A percentile compares a stretch with the other conserved stretches of the same genome.
Evolutionary conservation across 192 early-diverging fungal species (phyloP).

Genomic region (Backusella macrospora): DNA sequence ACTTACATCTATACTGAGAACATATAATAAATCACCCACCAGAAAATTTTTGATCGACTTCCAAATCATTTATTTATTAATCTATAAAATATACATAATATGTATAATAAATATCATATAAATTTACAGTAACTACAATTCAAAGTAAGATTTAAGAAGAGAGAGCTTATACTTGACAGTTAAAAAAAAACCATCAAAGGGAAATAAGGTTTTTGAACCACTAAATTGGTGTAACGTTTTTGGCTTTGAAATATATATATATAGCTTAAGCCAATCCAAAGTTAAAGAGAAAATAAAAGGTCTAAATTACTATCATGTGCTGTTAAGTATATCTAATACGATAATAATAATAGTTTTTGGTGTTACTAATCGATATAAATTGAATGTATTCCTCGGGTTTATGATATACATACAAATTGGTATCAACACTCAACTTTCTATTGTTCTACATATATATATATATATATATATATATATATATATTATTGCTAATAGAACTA

Average conservation of each 20-base stretch:
- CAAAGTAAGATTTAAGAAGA: neutral
- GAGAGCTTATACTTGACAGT: neutral
- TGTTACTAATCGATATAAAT: too few species aligned
- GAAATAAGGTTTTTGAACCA: neutral
- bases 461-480: neutral
- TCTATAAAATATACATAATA: too few species aligned
- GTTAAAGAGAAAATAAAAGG: neutral
- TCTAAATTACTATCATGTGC: neutral
- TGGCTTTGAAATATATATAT: neutral
- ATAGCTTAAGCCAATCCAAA: slow-evolving; percentile 7
- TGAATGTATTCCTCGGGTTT: too few species aligned
- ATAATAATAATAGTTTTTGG: too few species aligned
- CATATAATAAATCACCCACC: too few species aligned
- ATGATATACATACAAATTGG: too few species aligned
- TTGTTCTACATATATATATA: neutral
- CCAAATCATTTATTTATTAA: too few species aligned
- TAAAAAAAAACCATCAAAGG: neutral
- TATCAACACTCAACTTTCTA: too few species aligned
- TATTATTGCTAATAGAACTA: too few species aligned
- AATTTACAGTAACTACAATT: neutral
- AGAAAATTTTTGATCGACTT: too few species aligned
- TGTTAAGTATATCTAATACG: neutral
- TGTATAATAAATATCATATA: too few species aligned
- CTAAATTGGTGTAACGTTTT: neutral
- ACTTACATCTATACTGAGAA: too few species aligned